Conservation (phyloP, 768 basidiomycete genomes). For the Tulasnella sp. region DNA sequence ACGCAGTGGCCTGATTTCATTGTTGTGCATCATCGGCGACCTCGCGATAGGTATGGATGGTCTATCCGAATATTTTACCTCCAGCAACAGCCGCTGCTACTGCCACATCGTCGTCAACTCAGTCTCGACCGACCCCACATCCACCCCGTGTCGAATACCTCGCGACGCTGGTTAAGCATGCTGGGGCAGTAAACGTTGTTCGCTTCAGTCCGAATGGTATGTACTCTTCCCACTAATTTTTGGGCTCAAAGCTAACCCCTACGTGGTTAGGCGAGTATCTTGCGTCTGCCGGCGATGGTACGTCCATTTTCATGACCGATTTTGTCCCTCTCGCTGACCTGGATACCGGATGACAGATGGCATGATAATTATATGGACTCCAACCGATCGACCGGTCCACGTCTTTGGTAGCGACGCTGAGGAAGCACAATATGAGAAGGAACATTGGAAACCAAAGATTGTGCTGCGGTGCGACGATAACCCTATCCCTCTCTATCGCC, state of each 20-base stretch:
- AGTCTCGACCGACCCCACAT: constrained; percentile 33
- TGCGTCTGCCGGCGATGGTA: constrained; percentile 96
- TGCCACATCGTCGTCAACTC: constrained; percentile 21
- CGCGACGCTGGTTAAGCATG: constrained; percentile 85
- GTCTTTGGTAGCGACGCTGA: constrained; percentile 82
- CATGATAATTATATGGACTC: constrained; percentile 94
- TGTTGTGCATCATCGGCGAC: background rate
- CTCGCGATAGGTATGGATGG: constrained; percentile 71
- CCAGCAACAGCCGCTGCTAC: constrained; percentile 37
- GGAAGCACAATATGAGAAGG: constrained; percentile 82
- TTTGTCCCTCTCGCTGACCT: constrained; percentile 1
- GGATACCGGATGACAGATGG: constrained; percentile 50
- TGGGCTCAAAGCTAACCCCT: background rate
- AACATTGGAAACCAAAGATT: constrained; percentile 85
- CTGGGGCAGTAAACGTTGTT: constrained; percentile 91
- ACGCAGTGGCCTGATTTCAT: background rate
- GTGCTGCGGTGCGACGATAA: constrained; percentile 76
- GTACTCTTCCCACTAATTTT: constrained; percentile 19
- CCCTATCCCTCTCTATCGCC: background rate
- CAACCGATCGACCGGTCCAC: constrained; percentile 57
- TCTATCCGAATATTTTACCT: constrained; percentile 80
- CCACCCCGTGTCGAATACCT: constrained; percentile 93
- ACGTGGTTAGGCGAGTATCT: constrained; percentile 61
- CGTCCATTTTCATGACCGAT: constrained; percentile 25
- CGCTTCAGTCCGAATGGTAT: constrained; percentile 89